Evolutionary conservation across 2,329 filamentous ascomycete genomes (phyloP).

Genomic region (Nemania serpens): DNA sequence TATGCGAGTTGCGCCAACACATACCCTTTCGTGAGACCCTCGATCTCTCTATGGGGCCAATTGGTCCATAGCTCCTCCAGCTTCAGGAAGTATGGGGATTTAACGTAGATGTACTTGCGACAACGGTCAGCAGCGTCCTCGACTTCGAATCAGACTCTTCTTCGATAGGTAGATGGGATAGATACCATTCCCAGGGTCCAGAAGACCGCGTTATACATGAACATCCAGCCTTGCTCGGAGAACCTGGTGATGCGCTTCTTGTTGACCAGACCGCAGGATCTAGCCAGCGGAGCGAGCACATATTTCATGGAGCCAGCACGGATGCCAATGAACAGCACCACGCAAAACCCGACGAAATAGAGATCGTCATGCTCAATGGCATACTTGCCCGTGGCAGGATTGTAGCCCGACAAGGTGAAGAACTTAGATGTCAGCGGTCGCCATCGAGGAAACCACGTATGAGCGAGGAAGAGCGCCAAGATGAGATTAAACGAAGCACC

Average conservation of each 20-base stretch:
- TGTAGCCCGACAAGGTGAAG: conserved; percentile 82
- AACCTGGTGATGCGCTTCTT: conserved; percentile 79
- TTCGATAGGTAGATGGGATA: conserved; percentile 29
- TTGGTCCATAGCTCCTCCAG: conserved; percentile 78
- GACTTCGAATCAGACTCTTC: not conserved
- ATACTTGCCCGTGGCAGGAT: conserved; percentile 70
- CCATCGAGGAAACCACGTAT: conserved; percentile 77
- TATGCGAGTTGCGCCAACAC: conserved; percentile 89
- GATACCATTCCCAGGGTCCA: conserved; percentile 82
- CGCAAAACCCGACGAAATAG: conserved; percentile 74
- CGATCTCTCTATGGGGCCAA: conserved; percentile 79
- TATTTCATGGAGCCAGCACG: conserved; percentile 86
- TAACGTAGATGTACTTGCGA: conserved; percentile 73
- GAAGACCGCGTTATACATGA: conserved; percentile 79
- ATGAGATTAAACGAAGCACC: conserved; percentile 83
- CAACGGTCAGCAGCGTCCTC: not conserved
- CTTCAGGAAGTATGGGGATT: conserved; percentile 78
- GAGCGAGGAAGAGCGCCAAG: conserved; percentile 76
- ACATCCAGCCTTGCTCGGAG: conserved; percentile 89
- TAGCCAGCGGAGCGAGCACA: conserved; percentile 77
- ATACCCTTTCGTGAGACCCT: conserved; percentile 80
- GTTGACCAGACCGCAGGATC: conserved; percentile 70
- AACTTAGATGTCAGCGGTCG: conserved; percentile 78
- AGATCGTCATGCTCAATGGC: conserved; percentile 76
- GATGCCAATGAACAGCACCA: conserved; percentile 82